phyloP scores from a whole-genome alignment of 208 protist species.

The Phytomonas francai region DNA sequence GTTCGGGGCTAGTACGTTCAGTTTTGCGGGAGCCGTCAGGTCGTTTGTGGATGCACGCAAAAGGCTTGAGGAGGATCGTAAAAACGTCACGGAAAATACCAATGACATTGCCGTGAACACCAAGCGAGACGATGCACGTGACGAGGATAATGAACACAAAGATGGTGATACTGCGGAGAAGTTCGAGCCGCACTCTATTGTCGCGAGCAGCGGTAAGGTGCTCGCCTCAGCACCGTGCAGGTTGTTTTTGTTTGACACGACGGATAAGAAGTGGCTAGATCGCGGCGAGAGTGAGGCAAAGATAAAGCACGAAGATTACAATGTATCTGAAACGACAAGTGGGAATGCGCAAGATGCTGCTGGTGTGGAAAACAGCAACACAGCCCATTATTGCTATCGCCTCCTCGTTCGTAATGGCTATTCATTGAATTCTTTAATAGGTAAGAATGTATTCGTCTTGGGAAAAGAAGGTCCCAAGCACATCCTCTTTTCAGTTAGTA shows the following conservation, averaged over 20 bases:
- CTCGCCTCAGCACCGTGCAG: conserved; percentile 43
- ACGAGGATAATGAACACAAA: conserved; percentile 20
- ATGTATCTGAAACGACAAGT: conserved; percentile 3
- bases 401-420: conserved; percentile 79
- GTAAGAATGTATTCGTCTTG: conserved; percentile 36
- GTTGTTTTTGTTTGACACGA: conserved; percentile 54
- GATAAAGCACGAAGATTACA: conserved; percentile 28
- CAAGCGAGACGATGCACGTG: conserved; percentile 12
- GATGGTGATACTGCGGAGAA: conserved; percentile 9
- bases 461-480: conserved; percentile 41
- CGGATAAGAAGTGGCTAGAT: conserved; percentile 55
- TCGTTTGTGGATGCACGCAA: conserved; percentile 64
- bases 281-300: conserved; percentile 63
- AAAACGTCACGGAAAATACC: conserved; percentile 11
- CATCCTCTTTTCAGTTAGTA: conserved; percentile 39
- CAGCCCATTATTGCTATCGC: conserved; percentile 29
- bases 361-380: conserved; percentile 13
- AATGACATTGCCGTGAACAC: conserved; percentile 15
- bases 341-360: background rate
- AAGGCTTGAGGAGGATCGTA: conserved; percentile 32
- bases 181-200: conserved; percentile 19
- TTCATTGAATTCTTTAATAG: conserved; percentile 50
- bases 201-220: conserved; percentile 29
- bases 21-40: conserved; percentile 53
- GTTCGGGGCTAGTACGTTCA: conserved; percentile 42